A percentile compares a stretch with the other conserved stretches of the same genome.
Conservation (phyloP, 768 basidiomycete genomes). For the Mycena leptocephala region DNA sequence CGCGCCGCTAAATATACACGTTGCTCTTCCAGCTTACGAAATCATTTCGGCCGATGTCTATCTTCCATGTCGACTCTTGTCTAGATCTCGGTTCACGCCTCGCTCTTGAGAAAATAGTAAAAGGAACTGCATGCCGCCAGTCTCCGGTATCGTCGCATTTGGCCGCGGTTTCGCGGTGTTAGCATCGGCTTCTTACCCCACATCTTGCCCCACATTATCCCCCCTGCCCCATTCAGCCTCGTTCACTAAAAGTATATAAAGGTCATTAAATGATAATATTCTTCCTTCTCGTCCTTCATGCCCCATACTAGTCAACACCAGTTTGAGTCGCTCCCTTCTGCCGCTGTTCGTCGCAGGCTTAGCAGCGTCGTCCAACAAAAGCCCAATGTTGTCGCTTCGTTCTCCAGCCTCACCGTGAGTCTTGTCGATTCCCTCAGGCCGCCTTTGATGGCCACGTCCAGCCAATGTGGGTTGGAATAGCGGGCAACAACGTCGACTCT, state of each 20-base stretch:
- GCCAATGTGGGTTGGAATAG: conserved; percentile 93
- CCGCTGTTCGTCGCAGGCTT: conserved; percentile 77
- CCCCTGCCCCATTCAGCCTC: conserved; percentile 1
- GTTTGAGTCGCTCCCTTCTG: conserved; percentile 79
- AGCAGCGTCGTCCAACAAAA: conserved; percentile 59
- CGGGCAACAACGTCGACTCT: conserved; percentile 74
- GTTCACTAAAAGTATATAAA: conserved; percentile 17
- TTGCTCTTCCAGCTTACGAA: no score
- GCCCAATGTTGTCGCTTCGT: conserved; percentile 70
- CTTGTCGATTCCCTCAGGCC: conserved; percentile 37
- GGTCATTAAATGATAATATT: neutral
- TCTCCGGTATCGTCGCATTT: neutral
- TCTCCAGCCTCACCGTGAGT: conserved; percentile 79
- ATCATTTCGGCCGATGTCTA: no score
- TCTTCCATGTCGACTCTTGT: no score
- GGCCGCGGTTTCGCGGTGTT: neutral
- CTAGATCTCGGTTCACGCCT: no score
- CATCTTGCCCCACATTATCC: neutral
- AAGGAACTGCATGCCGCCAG: no score
- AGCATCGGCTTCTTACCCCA: neutral
- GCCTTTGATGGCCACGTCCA: conserved; percentile 50
- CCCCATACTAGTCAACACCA: conserved; percentile 44
- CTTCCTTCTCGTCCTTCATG: neutral
- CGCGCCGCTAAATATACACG: no score
- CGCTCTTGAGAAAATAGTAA: neutral